Percentiles rank a stretch among this genome's conserved stretches.
Evolutionary conservation across 345 rosid species (phyloP).

Genomic region (Eucalyptus cloeziana): DNA sequence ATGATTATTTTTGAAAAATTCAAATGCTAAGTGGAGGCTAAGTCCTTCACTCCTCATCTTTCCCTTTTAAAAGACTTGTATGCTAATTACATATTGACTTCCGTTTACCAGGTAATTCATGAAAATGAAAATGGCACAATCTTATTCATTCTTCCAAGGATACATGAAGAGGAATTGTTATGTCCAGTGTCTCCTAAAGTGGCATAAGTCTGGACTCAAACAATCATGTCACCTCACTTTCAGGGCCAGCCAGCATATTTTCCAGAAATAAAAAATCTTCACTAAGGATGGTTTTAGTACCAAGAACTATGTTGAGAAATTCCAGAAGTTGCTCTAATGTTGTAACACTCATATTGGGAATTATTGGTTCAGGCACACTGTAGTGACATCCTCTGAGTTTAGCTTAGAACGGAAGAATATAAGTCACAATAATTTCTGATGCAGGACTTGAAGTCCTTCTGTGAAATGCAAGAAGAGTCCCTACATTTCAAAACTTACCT

Average conservation of each 20-base stretch:
- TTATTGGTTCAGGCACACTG: not conserved
- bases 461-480: not conserved
- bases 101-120: not conserved
- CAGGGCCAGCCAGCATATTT: not conserved
- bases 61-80: not conserved
- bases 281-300: not conserved
- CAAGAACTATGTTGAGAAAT: not conserved
- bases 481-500: not conserved
- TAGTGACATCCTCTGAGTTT: not conserved
- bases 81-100: not conserved
- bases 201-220: not conserved
- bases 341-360: not conserved
- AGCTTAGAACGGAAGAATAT: not conserved
- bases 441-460: not conserved
- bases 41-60: not conserved
- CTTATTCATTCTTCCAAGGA: not conserved
- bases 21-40: not conserved
- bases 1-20: not conserved
- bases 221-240: not conserved
- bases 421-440: not conserved
- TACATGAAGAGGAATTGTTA: not conserved
- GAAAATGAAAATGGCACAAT: not conserved
- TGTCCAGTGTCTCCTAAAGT: not conserved
- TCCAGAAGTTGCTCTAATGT: not conserved
- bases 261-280: not conserved